Conservation (phyloP, 345 rosid species). For the Adansonia digitata region DNA sequence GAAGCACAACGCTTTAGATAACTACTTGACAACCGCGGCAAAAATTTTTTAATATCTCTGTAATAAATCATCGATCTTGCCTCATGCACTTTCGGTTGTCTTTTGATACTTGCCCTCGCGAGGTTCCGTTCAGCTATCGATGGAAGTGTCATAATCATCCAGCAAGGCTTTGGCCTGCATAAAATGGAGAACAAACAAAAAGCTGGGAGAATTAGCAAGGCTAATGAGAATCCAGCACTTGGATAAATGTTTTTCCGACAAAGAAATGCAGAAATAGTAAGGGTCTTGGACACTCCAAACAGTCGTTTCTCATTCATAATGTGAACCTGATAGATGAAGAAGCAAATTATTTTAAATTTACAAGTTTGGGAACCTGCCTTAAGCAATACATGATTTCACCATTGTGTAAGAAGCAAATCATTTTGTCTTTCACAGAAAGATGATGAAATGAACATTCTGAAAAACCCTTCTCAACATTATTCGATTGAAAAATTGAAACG, state of each 20-base stretch:
- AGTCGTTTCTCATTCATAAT: not conserved
- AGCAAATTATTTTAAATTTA: not conserved
- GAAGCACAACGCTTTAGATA: not conserved
- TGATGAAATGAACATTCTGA: not conserved
- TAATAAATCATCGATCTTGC: slow-evolving; percentile 1
- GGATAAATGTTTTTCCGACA: not conserved
- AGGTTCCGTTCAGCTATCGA: not conserved
- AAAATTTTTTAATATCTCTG: not conserved
- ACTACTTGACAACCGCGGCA: not conserved
- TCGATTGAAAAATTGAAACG: not conserved
- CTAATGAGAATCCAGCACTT: not conserved
- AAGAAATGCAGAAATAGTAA: not conserved
- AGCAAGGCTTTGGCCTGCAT: not conserved
- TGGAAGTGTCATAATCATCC: not conserved
- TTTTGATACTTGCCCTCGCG: not conserved
- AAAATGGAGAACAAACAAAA: not conserved
- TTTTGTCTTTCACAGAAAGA: not conserved
- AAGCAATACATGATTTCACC: not conserved
- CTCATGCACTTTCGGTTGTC: not conserved
- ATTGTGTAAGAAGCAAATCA: not conserved
- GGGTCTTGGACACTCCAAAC: not conserved
- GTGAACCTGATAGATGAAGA: not conserved
- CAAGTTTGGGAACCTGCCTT: too few relatives aligned
- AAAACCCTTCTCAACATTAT: slow-evolving; percentile 1
- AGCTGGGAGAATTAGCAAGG: not conserved